These are phyloP conservation scores for Colletotrichum euphorbiae DNA, from an alignment of 2,329 filamentous ascomycete species.

Conservation along the genomic window DNA sequence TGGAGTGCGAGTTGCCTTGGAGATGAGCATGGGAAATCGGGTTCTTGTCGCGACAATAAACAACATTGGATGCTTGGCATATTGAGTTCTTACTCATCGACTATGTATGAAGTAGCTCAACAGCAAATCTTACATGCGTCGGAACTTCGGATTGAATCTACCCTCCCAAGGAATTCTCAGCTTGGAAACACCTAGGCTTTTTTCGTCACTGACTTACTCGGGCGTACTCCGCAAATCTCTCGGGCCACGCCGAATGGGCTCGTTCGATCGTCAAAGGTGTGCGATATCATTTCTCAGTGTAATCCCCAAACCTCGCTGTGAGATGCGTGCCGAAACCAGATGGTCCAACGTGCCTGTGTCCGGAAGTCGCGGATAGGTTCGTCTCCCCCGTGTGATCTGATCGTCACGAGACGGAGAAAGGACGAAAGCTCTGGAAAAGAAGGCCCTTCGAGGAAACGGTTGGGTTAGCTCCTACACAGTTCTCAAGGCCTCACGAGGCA, in stretches of 20 bases:
- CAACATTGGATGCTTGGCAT: too few relatives aligned
- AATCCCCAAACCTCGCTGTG: not conserved
- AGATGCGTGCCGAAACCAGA: not conserved
- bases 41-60: too few relatives aligned
- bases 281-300: too few relatives aligned
- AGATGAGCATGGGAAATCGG: too few relatives aligned
- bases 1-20: too few relatives aligned
- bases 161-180: too few relatives aligned
- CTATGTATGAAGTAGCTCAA: not conserved
- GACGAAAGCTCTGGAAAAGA: constrained; percentile 23
- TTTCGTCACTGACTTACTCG: too few relatives aligned
- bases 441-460: not conserved
- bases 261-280: too few relatives aligned
- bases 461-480: not conserved
- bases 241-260: too few relatives aligned
- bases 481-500: not conserved
- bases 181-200: too few relatives aligned
- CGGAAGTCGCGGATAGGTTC: constrained; percentile 30
- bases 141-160: not conserved
- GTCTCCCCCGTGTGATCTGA: constrained; percentile 24
- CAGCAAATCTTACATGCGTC: not conserved
- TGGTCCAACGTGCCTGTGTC: not conserved
- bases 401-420: constrained; percentile 10
- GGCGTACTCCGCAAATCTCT: too few relatives aligned
- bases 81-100: constrained; percentile 1